These are phyloP conservation scores for Diaporthe humulicola DNA, from an alignment of 2,329 filamentous ascomycete species.

Conservation along the genomic window DNA sequence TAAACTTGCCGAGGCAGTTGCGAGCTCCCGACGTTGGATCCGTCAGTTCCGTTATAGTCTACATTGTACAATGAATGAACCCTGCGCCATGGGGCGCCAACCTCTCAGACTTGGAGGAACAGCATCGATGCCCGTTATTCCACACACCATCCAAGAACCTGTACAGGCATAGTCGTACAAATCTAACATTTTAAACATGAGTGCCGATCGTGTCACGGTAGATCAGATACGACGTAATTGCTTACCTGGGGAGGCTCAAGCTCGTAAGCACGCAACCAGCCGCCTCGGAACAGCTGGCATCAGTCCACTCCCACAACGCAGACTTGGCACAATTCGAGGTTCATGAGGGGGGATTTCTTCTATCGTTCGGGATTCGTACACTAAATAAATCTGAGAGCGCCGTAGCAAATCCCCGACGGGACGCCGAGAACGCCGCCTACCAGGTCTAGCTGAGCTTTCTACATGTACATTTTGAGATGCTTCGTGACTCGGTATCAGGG, in stretches of 20 bases:
- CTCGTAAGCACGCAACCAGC: background rate
- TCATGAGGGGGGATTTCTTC: slow-evolving; percentile 32
- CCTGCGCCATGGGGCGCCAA: too few species aligned
- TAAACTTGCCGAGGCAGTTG: slow-evolving; percentile 36
- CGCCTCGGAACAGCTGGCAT: background rate
- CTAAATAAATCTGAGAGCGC: slow-evolving; percentile 25
- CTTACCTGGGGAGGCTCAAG: background rate
- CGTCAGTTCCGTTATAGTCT: too few species aligned
- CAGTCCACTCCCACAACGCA: background rate
- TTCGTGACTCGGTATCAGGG: background rate
- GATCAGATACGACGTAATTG: background rate
- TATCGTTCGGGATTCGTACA: slow-evolving; percentile 33
- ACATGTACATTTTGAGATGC: slow-evolving; percentile 30
- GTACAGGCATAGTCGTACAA: background rate
- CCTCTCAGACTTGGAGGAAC: too few species aligned
- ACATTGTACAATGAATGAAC: too few species aligned
- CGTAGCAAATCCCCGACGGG: slow-evolving; percentile 5
- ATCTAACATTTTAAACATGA: background rate
- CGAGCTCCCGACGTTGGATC: slow-evolving; percentile 1
- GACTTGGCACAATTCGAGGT: background rate
- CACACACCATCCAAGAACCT: too few species aligned
- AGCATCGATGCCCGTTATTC: background rate
- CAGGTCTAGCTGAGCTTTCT: slow-evolving; percentile 24
- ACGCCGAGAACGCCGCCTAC: slow-evolving; percentile 18
- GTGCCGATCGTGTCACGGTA: background rate